These are phyloP conservation scores for Syncephalis fuscata DNA, from an alignment of 371 early-diverging fungal species.

Conservation along the genomic window DNA sequence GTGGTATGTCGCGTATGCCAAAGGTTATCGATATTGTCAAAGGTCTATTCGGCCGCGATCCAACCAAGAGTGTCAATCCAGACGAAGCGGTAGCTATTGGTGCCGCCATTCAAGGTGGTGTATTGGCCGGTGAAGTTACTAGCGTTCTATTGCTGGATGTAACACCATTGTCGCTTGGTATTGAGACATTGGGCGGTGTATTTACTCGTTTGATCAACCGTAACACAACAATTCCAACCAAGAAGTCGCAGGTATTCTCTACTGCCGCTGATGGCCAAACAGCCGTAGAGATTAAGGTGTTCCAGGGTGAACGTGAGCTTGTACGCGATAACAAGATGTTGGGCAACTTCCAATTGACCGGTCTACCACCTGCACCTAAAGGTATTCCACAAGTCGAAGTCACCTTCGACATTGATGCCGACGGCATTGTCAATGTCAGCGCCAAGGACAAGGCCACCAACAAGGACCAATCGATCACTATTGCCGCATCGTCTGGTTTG, in stretches of 20 bases:
- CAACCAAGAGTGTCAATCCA: conserved; percentile 92
- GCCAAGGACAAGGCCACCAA: conserved; percentile 97
- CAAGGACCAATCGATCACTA: conserved; percentile 89
- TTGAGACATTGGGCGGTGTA: conserved; percentile 93
- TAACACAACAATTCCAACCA: conserved; percentile 99
- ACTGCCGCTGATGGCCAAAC: conserved; percentile 99
- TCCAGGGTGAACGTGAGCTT: conserved; percentile 98
- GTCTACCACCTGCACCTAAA: conserved; percentile 78
- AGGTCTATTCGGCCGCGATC: conserved; percentile 76
- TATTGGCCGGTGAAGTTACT: conserved; percentile 87
- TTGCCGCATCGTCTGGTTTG: conserved; percentile 94
- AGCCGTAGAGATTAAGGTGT: conserved; percentile 94
- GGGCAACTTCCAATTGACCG: conserved; percentile 91
- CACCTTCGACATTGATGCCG: conserved; percentile 97
- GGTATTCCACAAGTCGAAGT: conserved; percentile 92
- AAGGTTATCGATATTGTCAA: conserved; percentile 91
- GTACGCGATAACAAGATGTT: conserved; percentile 95
- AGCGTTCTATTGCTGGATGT: conserved; percentile 95
- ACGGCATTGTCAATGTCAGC: conserved; percentile 96
- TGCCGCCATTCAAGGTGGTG: conserved; percentile 98
- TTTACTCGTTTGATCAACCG: conserved; percentile 95
- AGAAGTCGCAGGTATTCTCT: conserved; percentile 98
- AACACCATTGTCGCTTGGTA: conserved; percentile 96
- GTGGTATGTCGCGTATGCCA: conserved; percentile 99
- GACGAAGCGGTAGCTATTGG: conserved; percentile 99